Conservation (phyloP, 148 eudicot genomes). For the Euryodendron excelsum region DNA sequence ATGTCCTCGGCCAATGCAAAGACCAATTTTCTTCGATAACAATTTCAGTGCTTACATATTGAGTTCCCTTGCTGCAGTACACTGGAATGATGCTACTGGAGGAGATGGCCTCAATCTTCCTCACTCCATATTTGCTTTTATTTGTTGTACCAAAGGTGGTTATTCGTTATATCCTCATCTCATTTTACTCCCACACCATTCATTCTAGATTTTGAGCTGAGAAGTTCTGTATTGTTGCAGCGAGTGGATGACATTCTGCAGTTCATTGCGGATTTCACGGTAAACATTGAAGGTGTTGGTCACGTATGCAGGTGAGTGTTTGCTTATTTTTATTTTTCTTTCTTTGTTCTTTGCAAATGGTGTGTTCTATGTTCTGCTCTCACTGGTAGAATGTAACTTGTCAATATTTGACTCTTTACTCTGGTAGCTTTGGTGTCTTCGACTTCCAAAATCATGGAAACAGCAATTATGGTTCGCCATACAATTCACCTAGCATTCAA, state of each 20-base stretch:
- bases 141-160: conserved; percentile 85
- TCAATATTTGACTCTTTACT: not conserved
- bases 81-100: conserved; percentile 93
- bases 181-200: not conserved
- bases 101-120: conserved; percentile 95
- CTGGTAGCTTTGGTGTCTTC: conserved; percentile 72
- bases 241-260: conserved; percentile 78
- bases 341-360: not conserved
- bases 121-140: conserved; percentile 86
- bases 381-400: not conserved
- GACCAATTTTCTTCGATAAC: not conserved
- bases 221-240: conserved; percentile 40
- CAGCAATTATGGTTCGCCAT: conserved; percentile 72
- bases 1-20: not conserved
- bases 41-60: not conserved
- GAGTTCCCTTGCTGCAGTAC: conserved; percentile 53
- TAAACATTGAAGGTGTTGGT: conserved; percentile 86
- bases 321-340: not conserved
- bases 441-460: conserved; percentile 87
- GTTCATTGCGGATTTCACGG: conserved; percentile 80
- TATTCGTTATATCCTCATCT: conserved; percentile 7
- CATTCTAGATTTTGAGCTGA: conserved; percentile 13
- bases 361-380: not conserved
- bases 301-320: conserved; percentile 83
- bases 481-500: conserved; percentile 40